phyloP scores from a whole-genome alignment of 148 eudicot genomes.

The Diospyros lotus region DNA sequence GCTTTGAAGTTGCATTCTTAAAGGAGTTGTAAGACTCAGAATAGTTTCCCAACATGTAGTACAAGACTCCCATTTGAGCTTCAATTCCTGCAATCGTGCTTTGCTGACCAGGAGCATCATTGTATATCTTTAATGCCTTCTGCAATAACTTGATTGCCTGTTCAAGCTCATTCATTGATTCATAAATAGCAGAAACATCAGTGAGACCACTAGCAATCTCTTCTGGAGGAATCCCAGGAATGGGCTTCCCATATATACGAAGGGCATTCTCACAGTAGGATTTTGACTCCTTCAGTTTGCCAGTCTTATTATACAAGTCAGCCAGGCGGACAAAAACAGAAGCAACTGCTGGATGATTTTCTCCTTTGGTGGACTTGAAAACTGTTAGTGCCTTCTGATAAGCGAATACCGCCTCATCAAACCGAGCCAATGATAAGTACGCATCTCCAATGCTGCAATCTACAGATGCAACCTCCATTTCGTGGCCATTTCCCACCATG shows the following conservation, averaged over 20 bases:
- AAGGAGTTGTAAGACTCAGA: conserved; percentile 70
- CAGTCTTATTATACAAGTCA: conserved; percentile 83
- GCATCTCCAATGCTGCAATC: conserved; percentile 97
- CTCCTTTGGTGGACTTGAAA: conserved; percentile 83
- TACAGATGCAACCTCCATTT: conserved; percentile 85
- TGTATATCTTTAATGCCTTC: conserved; percentile 84
- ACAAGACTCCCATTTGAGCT: conserved; percentile 97
- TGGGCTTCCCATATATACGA: conserved; percentile 68
- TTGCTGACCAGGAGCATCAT: conserved; percentile 92
- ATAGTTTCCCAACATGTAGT: conserved; percentile 82
- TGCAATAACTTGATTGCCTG: conserved; percentile 79
- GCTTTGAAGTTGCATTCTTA: conserved; percentile 63
- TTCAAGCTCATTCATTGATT: conserved; percentile 93
- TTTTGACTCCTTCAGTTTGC: conserved; percentile 82
- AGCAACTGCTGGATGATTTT: conserved; percentile 89
- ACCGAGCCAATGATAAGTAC: conserved; percentile 68
- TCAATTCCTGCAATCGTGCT: conserved; percentile 94
- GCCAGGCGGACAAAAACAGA: conserved; percentile 91
- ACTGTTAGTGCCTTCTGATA: conserved; percentile 89
- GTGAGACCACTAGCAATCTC: conserved; percentile 90
- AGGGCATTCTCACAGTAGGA: conserved; percentile 95
- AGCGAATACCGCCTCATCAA: conserved; percentile 89
- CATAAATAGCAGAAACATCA: conserved; percentile 89
- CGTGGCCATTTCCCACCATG: conserved; percentile 94
- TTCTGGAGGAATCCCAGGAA: conserved; percentile 79